Base-by-base conservation (phyloP, 2,329 filamentous ascomycete genomes). In the Chaetomiaceae sp. region DNA sequence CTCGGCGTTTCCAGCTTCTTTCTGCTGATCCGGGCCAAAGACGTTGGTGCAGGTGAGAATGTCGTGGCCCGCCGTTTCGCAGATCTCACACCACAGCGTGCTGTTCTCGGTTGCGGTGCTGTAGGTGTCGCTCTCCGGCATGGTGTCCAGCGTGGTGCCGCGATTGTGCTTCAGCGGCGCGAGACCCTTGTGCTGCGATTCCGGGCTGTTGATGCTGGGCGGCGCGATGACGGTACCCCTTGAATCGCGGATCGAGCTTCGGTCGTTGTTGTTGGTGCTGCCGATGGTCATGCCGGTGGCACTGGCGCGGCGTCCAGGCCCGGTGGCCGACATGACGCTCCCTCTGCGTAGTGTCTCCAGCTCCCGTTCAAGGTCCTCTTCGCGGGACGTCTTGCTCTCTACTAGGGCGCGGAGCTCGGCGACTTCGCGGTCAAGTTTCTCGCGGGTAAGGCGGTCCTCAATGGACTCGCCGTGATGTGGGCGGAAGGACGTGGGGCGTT, bases 41-140 rank as follows among this genome's bases (percentile, higher is more conserved):
- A 96, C 94, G 69, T 90, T 92, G 48, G 88, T 90, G 76, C 92
- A 97, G 20, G 89, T 95, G 52, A 97, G 76, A 56, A 97, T 96
- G 64, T 97, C 92, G 66, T 97, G 92, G 14, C 92, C 91, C 42
- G 82, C 80, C 30, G 88, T 89, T 73, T 96, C 91, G 72, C 92
- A 97, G 57, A 97, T 94, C 72, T 97, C 94, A 71, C 92, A 97
- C 87, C 89, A 95, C 58, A 91, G 78, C 14, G 78, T 81, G 67
- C 83, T 87, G 62, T 78, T 84, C 66, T 90, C 88, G 34, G 86
- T 89, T 20, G 82, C 79, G 25, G 80, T 82, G 33, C 86, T 88
- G 68, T 86, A 79, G 13, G 78, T 76, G 61, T 87, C 86, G 64
- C 81, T 87, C 68, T 87, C 86, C 37, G 77, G 78, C 84, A 87